phyloP scores from a whole-genome alignment of 192 early-diverging fungal genomes.

The Chytriomyces sp. region DNA sequence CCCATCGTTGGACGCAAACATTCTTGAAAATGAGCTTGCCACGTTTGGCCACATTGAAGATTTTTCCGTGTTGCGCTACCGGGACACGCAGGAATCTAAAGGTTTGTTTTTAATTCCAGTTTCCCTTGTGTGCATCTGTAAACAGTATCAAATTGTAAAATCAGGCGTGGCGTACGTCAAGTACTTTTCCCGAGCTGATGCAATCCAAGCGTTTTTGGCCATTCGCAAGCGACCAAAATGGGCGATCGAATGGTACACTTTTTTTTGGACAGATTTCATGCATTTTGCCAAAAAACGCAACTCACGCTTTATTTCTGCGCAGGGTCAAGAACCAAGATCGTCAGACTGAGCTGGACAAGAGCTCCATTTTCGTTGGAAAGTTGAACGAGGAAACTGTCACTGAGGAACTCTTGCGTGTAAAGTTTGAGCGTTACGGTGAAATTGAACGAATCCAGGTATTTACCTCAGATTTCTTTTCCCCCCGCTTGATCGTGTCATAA shows the following conservation, averaged over 20 bases:
- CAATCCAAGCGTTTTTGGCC: constrained; percentile 27
- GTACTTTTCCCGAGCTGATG: constrained; percentile 38
- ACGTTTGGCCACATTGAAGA: constrained; percentile 34
- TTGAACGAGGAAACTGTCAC: constrained; percentile 18
- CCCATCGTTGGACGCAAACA: neutral
- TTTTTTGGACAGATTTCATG: neutral
- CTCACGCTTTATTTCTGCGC: neutral
- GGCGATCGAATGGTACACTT: constrained; percentile 14
- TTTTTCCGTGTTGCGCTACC: constrained; percentile 14
- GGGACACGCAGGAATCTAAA: constrained; percentile 17
- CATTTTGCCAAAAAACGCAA: neutral
- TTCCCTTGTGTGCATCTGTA: too few species aligned
- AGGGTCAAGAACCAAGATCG: neutral
- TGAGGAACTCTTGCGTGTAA: constrained; percentile 18
- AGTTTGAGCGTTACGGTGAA: constrained; percentile 28
- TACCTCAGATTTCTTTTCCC: neutral
- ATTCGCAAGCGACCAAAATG: constrained; percentile 11
- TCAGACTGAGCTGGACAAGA: constrained; percentile 1
- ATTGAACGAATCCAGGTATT: neutral
- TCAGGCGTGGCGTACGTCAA: constrained; percentile 18
- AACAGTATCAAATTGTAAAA: too few species aligned
- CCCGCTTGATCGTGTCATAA: too few species aligned
- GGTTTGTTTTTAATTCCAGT: neutral
- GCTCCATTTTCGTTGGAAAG: constrained; percentile 26
- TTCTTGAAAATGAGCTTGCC: constrained; percentile 11